Evolutionary conservation across 2,329 filamentous ascomycete species (phyloP), one percentile per base, ranked within the genome.

Genomic region (Colletotrichum gigasporum): DNA sequence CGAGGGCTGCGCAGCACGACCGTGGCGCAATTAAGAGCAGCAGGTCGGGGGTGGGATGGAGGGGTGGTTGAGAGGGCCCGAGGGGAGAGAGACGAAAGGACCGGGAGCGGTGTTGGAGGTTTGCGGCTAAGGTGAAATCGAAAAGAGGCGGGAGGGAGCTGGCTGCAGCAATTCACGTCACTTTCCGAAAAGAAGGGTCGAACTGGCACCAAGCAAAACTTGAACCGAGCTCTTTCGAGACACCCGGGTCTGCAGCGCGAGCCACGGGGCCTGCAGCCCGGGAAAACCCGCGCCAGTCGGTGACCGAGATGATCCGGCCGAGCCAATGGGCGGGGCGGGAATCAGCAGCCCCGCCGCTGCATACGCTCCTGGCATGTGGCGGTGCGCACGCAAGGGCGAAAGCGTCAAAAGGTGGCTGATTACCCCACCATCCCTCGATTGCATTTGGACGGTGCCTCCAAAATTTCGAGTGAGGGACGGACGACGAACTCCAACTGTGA

Each of bases 241-340:
- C 63, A 65, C 54, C 28, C 56, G 62, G 62, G 58, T 65, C 63
- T 65, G 63, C 59, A 65, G 57, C 63, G 56, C 48, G 42, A 64
- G 61, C 56, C 58, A 65, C 62, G 58, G 62, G 56, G 37, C 30
- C 52, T 54, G 37, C 39, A 51, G 63, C 51, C 66, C 66, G 66
- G 66, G 66, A 68, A 68, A 68, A 68, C 66, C 66, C 66, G 66
- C 55, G 45, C 48, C n/a, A 30, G 10, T 51, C 62, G 62, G 62
- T 16, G 0, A 1, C 1, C 1, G 0, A 9, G 34, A 54, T 65
- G 44, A 26, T 65, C 56, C 62, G 62, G 6, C 22, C 56, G 56
- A 22, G 37, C 62, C 53, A 57, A 67, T 64, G 0, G 44, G 30
- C 18, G 12, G 32, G 12, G 39, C 55, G 47, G 39, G 34, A 28